Percentiles rank a stretch among this genome's conserved stretches.
phyloP scores from a whole-genome alignment of 345 rosid species.

The Hibiscus trionum region DNA sequence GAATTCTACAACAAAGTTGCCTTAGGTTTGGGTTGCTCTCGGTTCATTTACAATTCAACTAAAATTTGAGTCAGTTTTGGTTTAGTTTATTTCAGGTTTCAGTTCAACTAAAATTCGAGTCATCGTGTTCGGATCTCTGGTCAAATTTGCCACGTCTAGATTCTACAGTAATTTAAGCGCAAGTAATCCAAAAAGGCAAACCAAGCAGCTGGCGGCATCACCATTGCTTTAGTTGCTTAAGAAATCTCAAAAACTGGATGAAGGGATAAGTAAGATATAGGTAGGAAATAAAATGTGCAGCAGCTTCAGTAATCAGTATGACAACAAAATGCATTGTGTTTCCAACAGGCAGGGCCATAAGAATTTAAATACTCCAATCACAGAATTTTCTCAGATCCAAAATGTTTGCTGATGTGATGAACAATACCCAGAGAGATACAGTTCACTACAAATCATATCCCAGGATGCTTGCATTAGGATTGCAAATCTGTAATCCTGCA shows the following conservation, averaged over 20 bases:
- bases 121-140: too few species aligned
- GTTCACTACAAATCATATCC: neutral
- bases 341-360: too few species aligned
- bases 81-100: too few species aligned
- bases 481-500: conserved; percentile 22
- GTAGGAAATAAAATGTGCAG: neutral
- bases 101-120: too few species aligned
- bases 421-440: neutral
- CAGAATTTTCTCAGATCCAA: conserved; percentile 12
- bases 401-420: conserved; percentile 7
- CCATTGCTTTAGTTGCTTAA: neutral
- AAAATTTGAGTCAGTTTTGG: too few species aligned
- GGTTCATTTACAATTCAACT: too few species aligned
- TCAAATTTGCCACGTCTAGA: too few species aligned
- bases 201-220: neutral
- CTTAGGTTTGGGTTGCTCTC: too few species aligned
- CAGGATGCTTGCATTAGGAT: conserved; percentile 5
- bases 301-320: neutral
- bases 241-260: neutral
- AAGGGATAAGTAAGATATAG: too few species aligned
- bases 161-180: too few species aligned
- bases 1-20: too few species aligned
- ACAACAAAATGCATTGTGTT: neutral
- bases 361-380: neutral
- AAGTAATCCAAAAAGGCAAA: neutral